These are phyloP conservation scores for Euphorbia celastroides DNA, from an alignment of 441 rosid genomes.

Conservation along the genomic window DNA sequence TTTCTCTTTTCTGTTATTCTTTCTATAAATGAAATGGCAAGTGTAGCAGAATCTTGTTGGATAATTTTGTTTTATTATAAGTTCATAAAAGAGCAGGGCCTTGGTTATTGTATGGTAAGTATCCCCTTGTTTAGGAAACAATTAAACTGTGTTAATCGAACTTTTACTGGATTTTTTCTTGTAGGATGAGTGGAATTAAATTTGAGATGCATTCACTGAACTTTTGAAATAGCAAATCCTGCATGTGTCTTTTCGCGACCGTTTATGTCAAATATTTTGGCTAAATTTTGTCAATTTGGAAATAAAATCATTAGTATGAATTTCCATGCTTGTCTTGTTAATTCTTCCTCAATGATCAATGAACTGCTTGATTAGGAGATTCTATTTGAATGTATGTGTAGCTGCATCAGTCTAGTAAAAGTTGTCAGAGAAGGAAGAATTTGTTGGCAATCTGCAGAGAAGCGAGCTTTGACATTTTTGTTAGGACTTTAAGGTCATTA, in stretches of 20 bases:
- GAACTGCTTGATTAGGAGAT: not conserved
- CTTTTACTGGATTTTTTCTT: not conserved
- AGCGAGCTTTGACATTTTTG: not conserved
- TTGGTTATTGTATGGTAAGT: not conserved
- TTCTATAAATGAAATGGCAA: not conserved
- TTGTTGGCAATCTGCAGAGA: not conserved
- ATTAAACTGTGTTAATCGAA: not conserved
- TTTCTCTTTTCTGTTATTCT: not conserved
- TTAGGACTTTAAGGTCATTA: not conserved
- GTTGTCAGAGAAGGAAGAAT: not conserved
- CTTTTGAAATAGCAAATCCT: slow-evolving; percentile 1
- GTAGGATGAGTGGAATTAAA: not conserved
- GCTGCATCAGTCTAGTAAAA: not conserved
- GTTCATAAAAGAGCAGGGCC: not conserved
- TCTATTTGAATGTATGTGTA: not conserved
- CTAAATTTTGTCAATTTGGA: not conserved
- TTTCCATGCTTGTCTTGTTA: not conserved
- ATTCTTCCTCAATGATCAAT: not conserved
- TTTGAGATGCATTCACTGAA: not conserved
- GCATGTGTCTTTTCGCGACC: not conserved
- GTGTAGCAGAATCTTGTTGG: not conserved
- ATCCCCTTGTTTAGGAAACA: not conserved
- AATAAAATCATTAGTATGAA: not conserved
- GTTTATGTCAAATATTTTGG: not conserved
- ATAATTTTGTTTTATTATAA: not conserved